Evolutionary conservation across 1,284 basidiomycete genomes (phyloP).

Genomic region (Cutaneotrichosporon dermatis): DNA sequence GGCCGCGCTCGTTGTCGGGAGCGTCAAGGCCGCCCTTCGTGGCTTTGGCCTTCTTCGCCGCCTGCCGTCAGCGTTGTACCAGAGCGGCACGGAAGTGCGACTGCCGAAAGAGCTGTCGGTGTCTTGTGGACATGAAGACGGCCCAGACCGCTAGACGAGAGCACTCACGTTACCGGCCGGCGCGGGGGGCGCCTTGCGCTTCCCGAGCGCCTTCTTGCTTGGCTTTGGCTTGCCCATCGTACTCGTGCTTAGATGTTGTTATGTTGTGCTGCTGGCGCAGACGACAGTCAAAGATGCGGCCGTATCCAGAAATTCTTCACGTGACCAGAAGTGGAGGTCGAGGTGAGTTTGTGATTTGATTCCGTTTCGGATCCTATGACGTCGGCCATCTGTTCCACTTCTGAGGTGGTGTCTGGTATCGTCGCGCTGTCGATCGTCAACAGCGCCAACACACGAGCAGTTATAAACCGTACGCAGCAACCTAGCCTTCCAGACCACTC

Average conservation of each 20-base stretch:
- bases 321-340: constrained; percentile 5
- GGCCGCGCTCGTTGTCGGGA: constrained; percentile 18
- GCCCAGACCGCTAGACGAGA: too few relatives aligned
- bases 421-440: too few relatives aligned
- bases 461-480: not conserved
- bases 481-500: not conserved
- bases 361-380: not conserved
- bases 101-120: too few relatives aligned
- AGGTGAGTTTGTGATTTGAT: not conserved
- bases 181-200: constrained; percentile 28
- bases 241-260: not conserved
- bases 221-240: constrained; percentile 39
- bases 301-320: constrained; percentile 19
- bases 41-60: constrained; percentile 10
- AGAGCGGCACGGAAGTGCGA: too few relatives aligned
- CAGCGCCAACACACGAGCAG: too few relatives aligned
- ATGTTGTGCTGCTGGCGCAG: too few relatives aligned
- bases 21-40: constrained; percentile 3
- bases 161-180: constrained; percentile 12
- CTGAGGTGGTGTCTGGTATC: too few relatives aligned
- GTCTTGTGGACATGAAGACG: not conserved
- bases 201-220: constrained; percentile 34
- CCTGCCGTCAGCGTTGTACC: constrained; percentile 6
- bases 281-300: not conserved
- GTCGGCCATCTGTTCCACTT: not conserved